phyloP scores from a whole-genome alignment of 177 flowering plant species.

The Vitis hybrid region DNA sequence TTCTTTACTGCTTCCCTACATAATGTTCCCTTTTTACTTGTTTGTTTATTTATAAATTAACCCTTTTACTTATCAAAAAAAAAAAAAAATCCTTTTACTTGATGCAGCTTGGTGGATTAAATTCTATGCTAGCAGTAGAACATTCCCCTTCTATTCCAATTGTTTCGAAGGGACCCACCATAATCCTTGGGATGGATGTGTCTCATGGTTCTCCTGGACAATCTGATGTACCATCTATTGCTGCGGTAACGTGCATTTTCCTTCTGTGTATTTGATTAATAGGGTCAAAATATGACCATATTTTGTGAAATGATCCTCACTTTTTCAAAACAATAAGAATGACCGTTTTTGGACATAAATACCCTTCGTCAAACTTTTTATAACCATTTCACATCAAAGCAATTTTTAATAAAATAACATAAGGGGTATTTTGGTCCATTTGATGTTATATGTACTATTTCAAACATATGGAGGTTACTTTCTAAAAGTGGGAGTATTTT shows the following conservation, averaged over 20 bases:
- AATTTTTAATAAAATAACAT: no score
- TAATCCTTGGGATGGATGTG: slow-evolving; percentile 98
- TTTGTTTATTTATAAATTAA: background rate
- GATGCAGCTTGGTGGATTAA: slow-evolving; percentile 85
- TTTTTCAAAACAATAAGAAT: no score
- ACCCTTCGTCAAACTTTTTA: no score
- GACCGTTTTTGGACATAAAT: no score
- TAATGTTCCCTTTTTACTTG: background rate
- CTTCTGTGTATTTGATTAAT: background rate
- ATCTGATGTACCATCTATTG: slow-evolving; percentile 87
- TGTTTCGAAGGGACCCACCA: slow-evolving; percentile 65
- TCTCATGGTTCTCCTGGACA: slow-evolving; percentile 98
- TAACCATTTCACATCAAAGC: no score
- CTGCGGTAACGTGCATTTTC: slow-evolving; percentile 56
- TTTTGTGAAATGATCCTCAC: no score
- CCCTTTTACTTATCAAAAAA: background rate
- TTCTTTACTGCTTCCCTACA: background rate
- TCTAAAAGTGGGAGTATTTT: no score
- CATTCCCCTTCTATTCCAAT: slow-evolving; percentile 47
- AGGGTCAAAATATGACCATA: no score
- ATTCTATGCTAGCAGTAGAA: slow-evolving; percentile 64
- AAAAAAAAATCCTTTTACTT: background rate
- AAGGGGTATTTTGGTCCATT: background rate
- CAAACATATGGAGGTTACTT: no score
- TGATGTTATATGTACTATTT: background rate